Conservation (phyloP, 2,329 filamentous ascomycete genomes). For the Pseudohalonectria lignicola region DNA sequence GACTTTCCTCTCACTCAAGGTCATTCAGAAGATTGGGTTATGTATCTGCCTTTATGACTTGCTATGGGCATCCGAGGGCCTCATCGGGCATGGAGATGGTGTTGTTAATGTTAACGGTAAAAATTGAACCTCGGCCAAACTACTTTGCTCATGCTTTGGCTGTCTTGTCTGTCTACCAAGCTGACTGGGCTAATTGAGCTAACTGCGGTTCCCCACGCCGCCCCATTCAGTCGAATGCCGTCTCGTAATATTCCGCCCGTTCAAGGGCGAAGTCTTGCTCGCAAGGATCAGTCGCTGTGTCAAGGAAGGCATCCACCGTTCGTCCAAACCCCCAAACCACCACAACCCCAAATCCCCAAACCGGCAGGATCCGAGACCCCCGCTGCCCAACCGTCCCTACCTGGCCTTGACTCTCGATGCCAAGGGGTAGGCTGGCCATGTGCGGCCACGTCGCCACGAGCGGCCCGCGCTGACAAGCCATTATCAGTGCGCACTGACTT, state of each 20-base stretch:
- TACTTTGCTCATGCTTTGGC: background rate
- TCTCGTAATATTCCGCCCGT: constrained; percentile 86
- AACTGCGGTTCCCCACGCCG: no score
- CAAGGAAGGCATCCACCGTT: constrained; percentile 12
- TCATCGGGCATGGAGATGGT: constrained; percentile 87
- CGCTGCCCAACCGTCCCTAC: no score
- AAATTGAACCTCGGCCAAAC: no score
- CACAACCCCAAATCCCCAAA: background rate
- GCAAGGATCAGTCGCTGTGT: constrained; percentile 67
- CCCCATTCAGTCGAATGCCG: constrained; percentile 68
- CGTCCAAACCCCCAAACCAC: constrained; percentile 3
- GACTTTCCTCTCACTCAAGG: constrained; percentile 28
- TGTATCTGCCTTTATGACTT: constrained; percentile 92
- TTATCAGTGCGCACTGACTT: constrained; percentile 69
- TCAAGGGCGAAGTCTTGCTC: constrained; percentile 85
- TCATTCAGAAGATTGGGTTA: constrained; percentile 87
- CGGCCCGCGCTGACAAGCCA: no score
- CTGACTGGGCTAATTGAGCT: no score
- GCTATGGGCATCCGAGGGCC: constrained; percentile 76
- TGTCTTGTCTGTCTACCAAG: background rate
- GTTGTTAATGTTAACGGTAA: constrained; percentile 89
- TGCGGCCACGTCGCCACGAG: no score
- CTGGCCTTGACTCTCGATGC: no score
- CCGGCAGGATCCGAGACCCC: background rate
- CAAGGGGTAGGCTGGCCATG: no score